These are phyloP conservation scores for Rhododendron vialii DNA, from an alignment of 148 eudicot genomes.

Conservation along the genomic window DNA sequence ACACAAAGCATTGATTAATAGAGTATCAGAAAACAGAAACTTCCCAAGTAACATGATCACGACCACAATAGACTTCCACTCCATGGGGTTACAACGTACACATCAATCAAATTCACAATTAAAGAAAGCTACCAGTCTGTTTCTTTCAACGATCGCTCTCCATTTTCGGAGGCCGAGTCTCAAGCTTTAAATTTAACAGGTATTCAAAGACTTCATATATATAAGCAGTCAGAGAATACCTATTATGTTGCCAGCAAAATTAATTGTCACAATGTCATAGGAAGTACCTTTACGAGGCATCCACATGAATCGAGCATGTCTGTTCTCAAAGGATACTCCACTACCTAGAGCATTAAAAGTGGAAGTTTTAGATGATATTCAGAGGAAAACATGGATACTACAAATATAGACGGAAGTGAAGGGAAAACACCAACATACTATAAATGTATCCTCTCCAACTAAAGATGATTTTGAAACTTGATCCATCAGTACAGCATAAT, in stretches of 20 bases:
- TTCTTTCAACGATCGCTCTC: background rate
- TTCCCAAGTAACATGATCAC: background rate
- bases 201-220: background rate
- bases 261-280: background rate
- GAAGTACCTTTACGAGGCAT: constrained; percentile 67
- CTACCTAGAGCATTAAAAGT: constrained; percentile 41
- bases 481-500: constrained; percentile 72
- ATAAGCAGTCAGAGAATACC: background rate
- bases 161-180: background rate
- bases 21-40: background rate
- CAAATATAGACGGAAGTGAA: background rate
- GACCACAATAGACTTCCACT: background rate
- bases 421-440: constrained; percentile 44
- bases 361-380: background rate
- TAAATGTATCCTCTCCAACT: constrained; percentile 75
- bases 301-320: constrained; percentile 76
- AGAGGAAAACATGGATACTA: background rate
- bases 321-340: constrained; percentile 85
- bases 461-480: constrained; percentile 66
- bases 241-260: background rate
- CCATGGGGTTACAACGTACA: background rate
- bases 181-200: background rate
- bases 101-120: background rate
- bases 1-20: background rate
- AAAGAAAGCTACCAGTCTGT: background rate